Evolutionary conservation across 306 rosid species (phyloP).

Genomic region (Cucumis sativus): DNA sequence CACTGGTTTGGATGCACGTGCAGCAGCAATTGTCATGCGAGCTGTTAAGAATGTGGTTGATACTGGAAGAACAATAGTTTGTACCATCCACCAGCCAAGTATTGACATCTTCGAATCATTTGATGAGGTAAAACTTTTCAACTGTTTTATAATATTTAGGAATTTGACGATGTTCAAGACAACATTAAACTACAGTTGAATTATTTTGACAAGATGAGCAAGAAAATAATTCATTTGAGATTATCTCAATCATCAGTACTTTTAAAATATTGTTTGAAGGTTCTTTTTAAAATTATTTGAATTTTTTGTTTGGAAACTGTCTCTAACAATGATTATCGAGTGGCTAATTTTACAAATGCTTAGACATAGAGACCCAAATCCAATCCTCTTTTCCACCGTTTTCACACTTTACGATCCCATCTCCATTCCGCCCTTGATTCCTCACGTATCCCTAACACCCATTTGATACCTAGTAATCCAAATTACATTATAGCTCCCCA

Average conservation of each 20-base stretch:
- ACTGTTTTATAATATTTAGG: background rate
- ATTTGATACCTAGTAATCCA: no score
- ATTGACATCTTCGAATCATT: slow-evolving; percentile 32
- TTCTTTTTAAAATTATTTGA: background rate
- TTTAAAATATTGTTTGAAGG: background rate
- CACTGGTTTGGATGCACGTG: slow-evolving; percentile 33
- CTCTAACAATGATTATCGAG: background rate
- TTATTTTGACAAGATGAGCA: background rate
- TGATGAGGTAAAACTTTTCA: slow-evolving; percentile 27
- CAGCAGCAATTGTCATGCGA: slow-evolving; percentile 43
- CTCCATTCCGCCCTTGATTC: no score
- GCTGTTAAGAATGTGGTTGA: slow-evolving; percentile 35
- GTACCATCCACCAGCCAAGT: slow-evolving; percentile 48
- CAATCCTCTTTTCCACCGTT: no score
- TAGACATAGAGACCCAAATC: background rate
- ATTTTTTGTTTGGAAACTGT: background rate
- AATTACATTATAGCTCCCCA: no score
- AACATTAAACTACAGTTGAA: background rate
- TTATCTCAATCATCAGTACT: background rate
- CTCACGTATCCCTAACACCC: no score
- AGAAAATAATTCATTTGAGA: background rate
- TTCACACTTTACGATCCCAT: no score
- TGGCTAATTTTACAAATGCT: background rate
- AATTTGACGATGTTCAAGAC: background rate
- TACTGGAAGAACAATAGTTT: slow-evolving; percentile 37